Evolutionary conservation across 176 grass and related monocot species (phyloP), one percentile per base, ranked within the genome.

Genomic region (Rhynchospora tenuis): DNA sequence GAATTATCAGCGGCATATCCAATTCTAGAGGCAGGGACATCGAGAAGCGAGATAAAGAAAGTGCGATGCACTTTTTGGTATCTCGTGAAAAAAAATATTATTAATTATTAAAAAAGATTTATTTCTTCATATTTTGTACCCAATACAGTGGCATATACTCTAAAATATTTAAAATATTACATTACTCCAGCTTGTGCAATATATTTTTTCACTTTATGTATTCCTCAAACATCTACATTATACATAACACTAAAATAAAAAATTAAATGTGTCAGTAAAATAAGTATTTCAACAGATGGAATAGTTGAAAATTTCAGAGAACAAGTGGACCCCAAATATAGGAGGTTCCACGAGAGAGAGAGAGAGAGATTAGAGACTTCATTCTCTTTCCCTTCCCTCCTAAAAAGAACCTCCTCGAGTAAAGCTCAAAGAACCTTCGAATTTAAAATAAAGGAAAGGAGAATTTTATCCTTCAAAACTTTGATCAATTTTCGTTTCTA

Each of bases 1-100:
- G 75, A 38, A 57, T 79, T 79, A 54, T 52, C 44, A 47, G 72
- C 64, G 44, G 72, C 46, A 54, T 52, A 79, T 75, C 75, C 26
- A 16, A 31, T 79, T 79, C 51, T 0, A 38, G 51, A 19, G 26
- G 75, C 48, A 55, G 74, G 5, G 22, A 58, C 13, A 58, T 24
- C 17, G 22, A 64, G 23, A 64, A 64, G 23, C 3, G 61, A 19
- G 11, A 74, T 12, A 50, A n/a, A 79, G 74, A 79, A 16, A 79
- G 28, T 33, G 2, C 8, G 74, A 78, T 48, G 74, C 19, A 77
- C 1, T 70, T 70, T 70, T 70, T 14, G 73, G 17, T 7, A 78
- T 78, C 54, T 78, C 24, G 46, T 46, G 9, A 43, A 74, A 74
- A 73, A n/a, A n/a, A 28, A 69, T 31, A 0, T 38, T 15, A 33